phyloP scores from a whole-genome alignment of 148 eudicot genomes.

The Heliosperma pusillum region DNA sequence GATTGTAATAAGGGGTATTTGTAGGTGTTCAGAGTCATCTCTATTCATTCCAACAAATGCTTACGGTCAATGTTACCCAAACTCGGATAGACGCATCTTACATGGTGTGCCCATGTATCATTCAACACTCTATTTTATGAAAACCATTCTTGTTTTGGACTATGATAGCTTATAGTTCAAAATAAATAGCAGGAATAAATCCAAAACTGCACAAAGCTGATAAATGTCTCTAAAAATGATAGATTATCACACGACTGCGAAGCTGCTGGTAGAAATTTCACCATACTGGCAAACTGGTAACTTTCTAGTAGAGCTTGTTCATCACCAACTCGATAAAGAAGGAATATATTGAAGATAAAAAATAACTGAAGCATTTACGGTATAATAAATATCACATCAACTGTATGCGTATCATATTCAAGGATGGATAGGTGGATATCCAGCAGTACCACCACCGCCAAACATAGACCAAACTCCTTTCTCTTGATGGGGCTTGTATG shows the following conservation, averaged over 20 bases:
- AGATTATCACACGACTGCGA: background rate
- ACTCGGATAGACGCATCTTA: background rate
- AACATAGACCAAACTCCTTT: constrained; percentile 4
- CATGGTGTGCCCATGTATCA: background rate
- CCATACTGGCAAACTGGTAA: background rate
- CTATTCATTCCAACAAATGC: no score
- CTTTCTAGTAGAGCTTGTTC: background rate
- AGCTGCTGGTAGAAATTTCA: background rate
- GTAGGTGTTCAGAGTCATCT: no score
- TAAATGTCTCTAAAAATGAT: no score
- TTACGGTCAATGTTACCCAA: background rate
- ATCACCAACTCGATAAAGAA: background rate
- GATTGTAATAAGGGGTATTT: no score
- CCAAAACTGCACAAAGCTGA: no score
- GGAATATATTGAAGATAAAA: background rate
- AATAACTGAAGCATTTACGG: background rate
- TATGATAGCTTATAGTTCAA: background rate
- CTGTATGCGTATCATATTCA: background rate
- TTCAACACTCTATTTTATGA: background rate
- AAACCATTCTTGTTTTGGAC: background rate
- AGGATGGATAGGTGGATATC: background rate
- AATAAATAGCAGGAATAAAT: background rate
- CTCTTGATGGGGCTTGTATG: background rate
- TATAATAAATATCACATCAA: background rate
- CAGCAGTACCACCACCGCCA: background rate